Conservation (phyloP, 2,329 filamentous ascomycete genomes). For the Aspergillus caelatus region DNA sequence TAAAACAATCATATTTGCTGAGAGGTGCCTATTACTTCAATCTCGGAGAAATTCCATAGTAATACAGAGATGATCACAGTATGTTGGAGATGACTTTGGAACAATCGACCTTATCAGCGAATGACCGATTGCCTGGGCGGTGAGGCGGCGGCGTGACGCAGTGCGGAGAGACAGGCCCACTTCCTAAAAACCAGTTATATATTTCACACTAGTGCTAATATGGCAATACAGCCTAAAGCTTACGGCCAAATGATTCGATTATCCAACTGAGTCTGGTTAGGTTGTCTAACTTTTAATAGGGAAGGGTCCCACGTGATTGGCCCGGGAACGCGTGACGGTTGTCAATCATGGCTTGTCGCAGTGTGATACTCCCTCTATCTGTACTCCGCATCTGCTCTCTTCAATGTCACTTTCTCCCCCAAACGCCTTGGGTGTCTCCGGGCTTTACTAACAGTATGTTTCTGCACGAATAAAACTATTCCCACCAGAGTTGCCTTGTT, state of each 20-base stretch:
- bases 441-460: not conserved
- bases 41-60: constrained; percentile 26
- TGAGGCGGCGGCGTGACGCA: constrained; percentile 28
- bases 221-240: not conserved
- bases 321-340: constrained; percentile 8
- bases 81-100: constrained; percentile 17
- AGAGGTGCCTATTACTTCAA: constrained; percentile 18
- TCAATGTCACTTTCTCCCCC: not conserved
- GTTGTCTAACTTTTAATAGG: not conserved
- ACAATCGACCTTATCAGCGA: constrained; percentile 8
- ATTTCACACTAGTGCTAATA: not conserved
- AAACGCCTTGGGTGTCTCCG: not conserved
- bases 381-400: not conserved
- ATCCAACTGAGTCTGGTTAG: not conserved
- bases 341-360: not conserved
- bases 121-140: constrained; percentile 15
- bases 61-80: constrained; percentile 18
- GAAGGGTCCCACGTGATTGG: constrained; percentile 22
- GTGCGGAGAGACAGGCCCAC: constrained; percentile 20
- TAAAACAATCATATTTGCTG: constrained; percentile 17
- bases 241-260: not conserved
- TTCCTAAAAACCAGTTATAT: not conserved
- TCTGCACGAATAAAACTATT: not conserved
- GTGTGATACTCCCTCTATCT: not conserved
- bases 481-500: not conserved